These are phyloP conservation scores for Termitomyces sp. DNA, from an alignment of 768 basidiomycete genomes.

Conservation along the genomic window DNA sequence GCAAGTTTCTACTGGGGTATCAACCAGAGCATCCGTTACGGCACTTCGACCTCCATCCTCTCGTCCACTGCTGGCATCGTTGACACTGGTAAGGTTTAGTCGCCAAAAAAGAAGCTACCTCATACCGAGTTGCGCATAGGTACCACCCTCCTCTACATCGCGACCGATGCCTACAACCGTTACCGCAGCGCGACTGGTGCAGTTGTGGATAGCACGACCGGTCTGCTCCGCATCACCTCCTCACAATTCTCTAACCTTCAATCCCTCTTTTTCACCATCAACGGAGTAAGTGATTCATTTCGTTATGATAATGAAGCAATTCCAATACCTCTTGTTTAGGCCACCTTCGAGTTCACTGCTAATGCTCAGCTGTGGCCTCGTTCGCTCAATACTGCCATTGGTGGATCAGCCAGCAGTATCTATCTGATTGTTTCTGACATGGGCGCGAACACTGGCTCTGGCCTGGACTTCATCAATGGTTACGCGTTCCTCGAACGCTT, in stretches of 20 bases:
- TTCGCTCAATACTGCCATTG: constrained; percentile 29
- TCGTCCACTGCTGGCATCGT: constrained; percentile 51
- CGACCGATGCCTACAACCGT: constrained; percentile 39
- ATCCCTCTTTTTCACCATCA: constrained; percentile 55
- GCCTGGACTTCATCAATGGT: constrained; percentile 56
- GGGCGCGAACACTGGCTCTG: constrained; percentile 37
- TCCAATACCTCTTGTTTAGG: constrained; percentile 17
- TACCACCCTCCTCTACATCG: constrained; percentile 49
- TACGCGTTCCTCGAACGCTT: constrained; percentile 55
- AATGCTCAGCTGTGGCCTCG: constrained; percentile 38
- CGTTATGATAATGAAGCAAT: neutral
- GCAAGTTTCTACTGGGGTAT: constrained; percentile 57
- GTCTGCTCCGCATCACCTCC: constrained; percentile 50
- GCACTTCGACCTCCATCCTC: constrained; percentile 41
- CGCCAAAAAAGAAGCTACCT: neutral
- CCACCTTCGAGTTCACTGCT: constrained; percentile 35
- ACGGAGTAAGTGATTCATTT: constrained; percentile 33
- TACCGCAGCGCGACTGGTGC: constrained; percentile 48
- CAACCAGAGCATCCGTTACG: constrained; percentile 53
- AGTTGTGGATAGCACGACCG: constrained; percentile 33
- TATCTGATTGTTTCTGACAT: constrained; percentile 35
- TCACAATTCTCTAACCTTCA: constrained; percentile 50
- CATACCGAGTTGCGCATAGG: constrained; percentile 21
- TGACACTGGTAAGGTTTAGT: constrained; percentile 43
- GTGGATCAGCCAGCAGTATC: constrained; percentile 26